Conservation (phyloP, 768 basidiomycete genomes). For the Xerocomus potaroensis region DNA sequence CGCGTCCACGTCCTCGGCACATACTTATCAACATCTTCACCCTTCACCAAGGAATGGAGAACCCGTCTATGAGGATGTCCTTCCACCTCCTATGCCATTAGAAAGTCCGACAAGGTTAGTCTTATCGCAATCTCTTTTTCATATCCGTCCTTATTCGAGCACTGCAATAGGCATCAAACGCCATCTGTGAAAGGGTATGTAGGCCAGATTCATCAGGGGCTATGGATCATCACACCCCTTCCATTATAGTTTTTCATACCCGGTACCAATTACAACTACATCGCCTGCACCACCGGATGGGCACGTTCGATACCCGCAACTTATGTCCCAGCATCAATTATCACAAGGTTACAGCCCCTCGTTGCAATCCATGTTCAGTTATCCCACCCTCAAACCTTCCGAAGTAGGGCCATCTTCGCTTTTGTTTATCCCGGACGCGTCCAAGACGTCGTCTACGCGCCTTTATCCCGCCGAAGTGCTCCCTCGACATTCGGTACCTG, state of each 20-base stretch:
- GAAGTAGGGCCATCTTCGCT: constrained; percentile 40
- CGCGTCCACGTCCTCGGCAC: constrained; percentile 25
- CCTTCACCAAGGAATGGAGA: constrained; percentile 29
- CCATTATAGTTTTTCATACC: constrained; percentile 36
- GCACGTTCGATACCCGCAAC: constrained; percentile 55
- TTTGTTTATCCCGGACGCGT: constrained; percentile 39
- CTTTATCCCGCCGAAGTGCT: constrained; percentile 34
- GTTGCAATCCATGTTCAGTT: constrained; percentile 67
- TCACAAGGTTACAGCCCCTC: constrained; percentile 77
- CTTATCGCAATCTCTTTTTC: constrained; percentile 34
- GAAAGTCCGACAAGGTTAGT: constrained; percentile 59
- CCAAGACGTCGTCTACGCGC: constrained; percentile 17
- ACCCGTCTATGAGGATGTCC: constrained; percentile 26
- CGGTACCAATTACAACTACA: constrained; percentile 65
- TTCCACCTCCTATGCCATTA: constrained; percentile 50
- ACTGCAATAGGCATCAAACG: constrained; percentile 19
- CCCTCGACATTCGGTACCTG: constrained; percentile 32
- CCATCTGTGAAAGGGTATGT: constrained; percentile 37
- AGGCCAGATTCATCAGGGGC: constrained; percentile 1
- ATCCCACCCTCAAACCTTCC: constrained; percentile 30
- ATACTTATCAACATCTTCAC: constrained; percentile 32
- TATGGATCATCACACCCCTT: constrained; percentile 13
- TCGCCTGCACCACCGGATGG: constrained; percentile 51
- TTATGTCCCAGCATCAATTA: constrained; percentile 79
- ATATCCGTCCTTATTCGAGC: constrained; percentile 34